Evolutionary conservation across 192 early-diverging fungal species (phyloP).

Genomic region (Coemansia sp.): DNA sequence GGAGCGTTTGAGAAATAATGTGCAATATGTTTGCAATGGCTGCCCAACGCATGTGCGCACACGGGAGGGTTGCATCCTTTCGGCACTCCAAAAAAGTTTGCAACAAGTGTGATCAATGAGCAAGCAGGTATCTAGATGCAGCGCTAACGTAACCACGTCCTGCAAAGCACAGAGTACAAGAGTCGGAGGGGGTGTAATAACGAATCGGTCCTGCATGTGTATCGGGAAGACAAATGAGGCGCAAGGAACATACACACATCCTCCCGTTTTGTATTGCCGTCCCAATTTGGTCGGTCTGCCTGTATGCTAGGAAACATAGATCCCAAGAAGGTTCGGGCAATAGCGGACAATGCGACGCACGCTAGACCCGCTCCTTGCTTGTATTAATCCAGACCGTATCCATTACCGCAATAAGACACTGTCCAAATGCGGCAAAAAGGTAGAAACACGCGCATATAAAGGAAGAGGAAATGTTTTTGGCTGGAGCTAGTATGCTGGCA

Average conservation of each 20-base stretch:
- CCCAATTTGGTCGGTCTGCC: background rate
- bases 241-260: background rate
- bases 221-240: background rate
- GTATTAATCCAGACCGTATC: background rate
- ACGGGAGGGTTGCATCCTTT: too few species aligned
- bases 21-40: background rate
- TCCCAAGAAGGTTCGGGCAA: background rate
- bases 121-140: background rate
- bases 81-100: too few species aligned
- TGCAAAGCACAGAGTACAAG: background rate
- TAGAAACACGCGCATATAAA: too few species aligned
- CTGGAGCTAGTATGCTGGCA: background rate
- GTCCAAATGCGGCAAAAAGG: background rate
- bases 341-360: conserved; percentile 4
- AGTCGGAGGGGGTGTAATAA: background rate
- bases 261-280: background rate
- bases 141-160: background rate
- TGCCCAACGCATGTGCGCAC: too few species aligned
- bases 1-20: background rate
- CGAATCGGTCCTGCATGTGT: background rate
- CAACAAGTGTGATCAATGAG: too few species aligned
- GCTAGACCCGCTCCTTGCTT: background rate
- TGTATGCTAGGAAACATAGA: background rate
- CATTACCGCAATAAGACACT: background rate
- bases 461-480: too few species aligned